Evolutionary conservation across 2,329 filamentous ascomycete species (phyloP).

Genomic region (Sclerotiophoma versabilis): DNA sequence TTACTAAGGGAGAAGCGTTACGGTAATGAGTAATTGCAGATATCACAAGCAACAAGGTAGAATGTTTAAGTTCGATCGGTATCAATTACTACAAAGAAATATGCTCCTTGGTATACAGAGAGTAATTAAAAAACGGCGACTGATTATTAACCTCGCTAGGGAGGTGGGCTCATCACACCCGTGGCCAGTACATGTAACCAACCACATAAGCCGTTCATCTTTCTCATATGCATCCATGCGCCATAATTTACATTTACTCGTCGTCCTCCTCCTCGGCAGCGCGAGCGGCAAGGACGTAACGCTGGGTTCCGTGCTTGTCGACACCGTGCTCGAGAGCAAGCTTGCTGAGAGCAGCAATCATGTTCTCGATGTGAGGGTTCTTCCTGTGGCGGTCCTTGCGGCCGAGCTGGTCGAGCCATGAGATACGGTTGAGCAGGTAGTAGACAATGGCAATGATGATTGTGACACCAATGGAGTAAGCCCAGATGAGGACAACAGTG

Average conservation of each 20-base stretch:
- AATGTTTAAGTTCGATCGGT: slow-evolving; percentile 18
- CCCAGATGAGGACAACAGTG: slow-evolving; percentile 70
- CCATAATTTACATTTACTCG: slow-evolving; percentile 41
- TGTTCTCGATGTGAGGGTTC: slow-evolving; percentile 71
- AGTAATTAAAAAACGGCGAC: slow-evolving; percentile 39
- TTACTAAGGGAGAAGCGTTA: no score
- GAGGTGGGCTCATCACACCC: slow-evolving; percentile 36
- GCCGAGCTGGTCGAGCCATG: slow-evolving; percentile 67
- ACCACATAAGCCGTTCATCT: slow-evolving; percentile 34
- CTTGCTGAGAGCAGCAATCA: slow-evolving; percentile 70
- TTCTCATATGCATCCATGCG: slow-evolving; percentile 25
- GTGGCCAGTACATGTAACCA: slow-evolving; percentile 33
- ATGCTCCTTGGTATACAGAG: slow-evolving; percentile 41
- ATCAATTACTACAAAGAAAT: slow-evolving; percentile 40
- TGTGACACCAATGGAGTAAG: slow-evolving; percentile 70
- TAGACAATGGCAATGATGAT: slow-evolving; percentile 72
- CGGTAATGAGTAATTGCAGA: no score
- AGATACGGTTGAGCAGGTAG: slow-evolving; percentile 66
- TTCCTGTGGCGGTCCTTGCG: slow-evolving; percentile 67
- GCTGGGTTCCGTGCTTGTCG: slow-evolving; percentile 56
- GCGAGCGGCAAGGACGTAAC: slow-evolving; percentile 56
- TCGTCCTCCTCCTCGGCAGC: slow-evolving; percentile 59
- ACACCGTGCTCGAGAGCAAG: slow-evolving; percentile 66
- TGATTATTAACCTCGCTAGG: slow-evolving; percentile 35
- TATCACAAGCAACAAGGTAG: background rate